Evolutionary conservation across 1,139 yeast genomes (phyloP), one percentile per base, ranked within the genome.

Genomic region (Hemisphaericaspora subhashii): DNA sequence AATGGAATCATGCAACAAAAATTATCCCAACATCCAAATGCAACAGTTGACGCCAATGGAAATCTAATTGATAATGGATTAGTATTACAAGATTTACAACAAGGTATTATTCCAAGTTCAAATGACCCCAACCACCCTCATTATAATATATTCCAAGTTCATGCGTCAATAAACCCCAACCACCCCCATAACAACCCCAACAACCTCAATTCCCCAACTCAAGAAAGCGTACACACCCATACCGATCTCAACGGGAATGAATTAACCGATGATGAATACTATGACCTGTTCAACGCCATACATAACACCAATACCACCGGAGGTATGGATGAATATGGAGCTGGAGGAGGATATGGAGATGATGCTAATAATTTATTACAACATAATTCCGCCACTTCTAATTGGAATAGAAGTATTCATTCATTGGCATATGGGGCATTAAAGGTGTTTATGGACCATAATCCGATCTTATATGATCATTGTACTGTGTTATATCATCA

Each of bases 371-470:
- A 55, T 18, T 50, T 66, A 33, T 70, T 69, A 15, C 71, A 68
- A 21, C 76, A 72, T 48, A 71, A 72, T 47, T 69, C 74, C 29
- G 77, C 77, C 28, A 72, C 77, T 10, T 68, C 74, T 27, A 71
- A 65, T 45, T 92, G 98, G 98, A 92, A 92, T 60, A 78, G 95
- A 52, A 88, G 95, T 36, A 90, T 92, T 35, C 95, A 92, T 53
- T 81, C 88, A 41, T 79, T 92, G 72, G 92, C 96, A 3, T 89
- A 81, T 64, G 87, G 87, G 41, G 96, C 98, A 0, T 73, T 92
- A 53, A 89, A 90, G 60, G 86, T 88, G 43, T 90, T 94, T 55
- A 82, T 90, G 86, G 98, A 92, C 56, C 86, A 94, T 42, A 90
- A 89, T 59, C 95, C 96, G 12, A 82, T 84, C 8, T 71, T 92